Percentiles rank a stretch among this genome's conserved stretches.
Conservation (phyloP, 1,139 yeast genomes). For the Lipomyces yarrowii region DNA sequence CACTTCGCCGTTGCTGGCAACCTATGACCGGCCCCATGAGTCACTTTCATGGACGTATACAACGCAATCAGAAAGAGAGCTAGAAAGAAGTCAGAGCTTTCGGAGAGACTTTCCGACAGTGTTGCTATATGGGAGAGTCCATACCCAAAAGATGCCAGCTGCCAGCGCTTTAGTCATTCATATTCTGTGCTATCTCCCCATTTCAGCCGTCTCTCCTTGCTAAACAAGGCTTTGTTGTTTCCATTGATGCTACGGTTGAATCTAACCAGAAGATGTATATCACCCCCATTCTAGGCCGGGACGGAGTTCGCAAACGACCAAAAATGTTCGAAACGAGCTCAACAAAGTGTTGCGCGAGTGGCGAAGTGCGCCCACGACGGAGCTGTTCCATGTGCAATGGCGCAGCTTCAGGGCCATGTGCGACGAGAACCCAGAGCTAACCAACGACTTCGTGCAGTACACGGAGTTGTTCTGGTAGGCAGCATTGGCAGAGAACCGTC, state of each 20-base stretch:
- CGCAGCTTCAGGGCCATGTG: neutral
- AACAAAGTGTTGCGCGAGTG: neutral
- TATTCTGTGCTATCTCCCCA: neutral
- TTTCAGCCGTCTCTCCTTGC: no score
- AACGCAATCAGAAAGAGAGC: neutral
- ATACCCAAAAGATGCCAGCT: neutral
- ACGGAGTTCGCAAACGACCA: neutral
- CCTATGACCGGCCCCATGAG: neutral
- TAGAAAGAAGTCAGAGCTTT: neutral
- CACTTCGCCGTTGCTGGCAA: no score
- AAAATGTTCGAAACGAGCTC: no score
- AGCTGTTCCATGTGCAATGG: neutral
- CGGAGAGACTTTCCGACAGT: neutral
- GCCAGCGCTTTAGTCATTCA: neutral
- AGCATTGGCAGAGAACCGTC: no score
- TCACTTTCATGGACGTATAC: constrained; percentile 1
- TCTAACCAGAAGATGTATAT: no score
- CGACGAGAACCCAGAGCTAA: neutral
- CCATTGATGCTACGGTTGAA: no score
- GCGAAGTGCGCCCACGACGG: neutral
- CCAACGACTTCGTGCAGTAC: neutral
- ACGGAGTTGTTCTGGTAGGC: neutral
- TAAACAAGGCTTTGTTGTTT: no score
- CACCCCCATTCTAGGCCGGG: no score
- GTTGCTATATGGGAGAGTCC: neutral